A percentile compares a stretch with the other conserved stretches of the same genome.
These are phyloP conservation scores for Balakata baccata DNA, from an alignment of 345 rosid species.

Conservation along the genomic window DNA sequence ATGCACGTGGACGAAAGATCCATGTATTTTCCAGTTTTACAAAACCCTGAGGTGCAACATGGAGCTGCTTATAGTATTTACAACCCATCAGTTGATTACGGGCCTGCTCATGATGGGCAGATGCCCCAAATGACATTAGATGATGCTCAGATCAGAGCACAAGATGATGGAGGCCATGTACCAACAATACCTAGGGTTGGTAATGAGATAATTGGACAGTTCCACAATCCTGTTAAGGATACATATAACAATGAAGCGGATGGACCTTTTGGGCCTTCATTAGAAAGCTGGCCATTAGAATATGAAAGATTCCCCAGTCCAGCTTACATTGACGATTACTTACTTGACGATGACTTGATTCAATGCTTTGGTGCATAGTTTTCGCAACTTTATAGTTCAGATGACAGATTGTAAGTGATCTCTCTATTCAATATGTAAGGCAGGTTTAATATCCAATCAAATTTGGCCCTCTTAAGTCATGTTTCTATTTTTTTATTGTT, in stretches of 20 bases:
- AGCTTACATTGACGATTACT: conserved; percentile 21
- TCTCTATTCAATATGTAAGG: not conserved
- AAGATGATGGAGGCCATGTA: conserved; percentile 34
- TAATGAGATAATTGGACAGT: conserved; percentile 38
- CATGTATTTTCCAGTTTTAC: conserved; percentile 43
- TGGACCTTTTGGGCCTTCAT: conserved; percentile 55
- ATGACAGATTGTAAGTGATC: conserved; percentile 6
- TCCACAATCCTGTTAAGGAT: conserved; percentile 40
- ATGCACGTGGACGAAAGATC: conserved; percentile 57
- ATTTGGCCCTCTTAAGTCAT: not conserved
- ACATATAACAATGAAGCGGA: conserved; percentile 55
- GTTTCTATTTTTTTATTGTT: not conserved
- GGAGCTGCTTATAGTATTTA: conserved; percentile 45
- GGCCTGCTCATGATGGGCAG: conserved; percentile 39
- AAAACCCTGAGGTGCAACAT: conserved; percentile 44
- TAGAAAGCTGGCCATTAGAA: conserved; percentile 43
- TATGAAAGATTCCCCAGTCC: conserved; percentile 32
- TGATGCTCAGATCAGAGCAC: conserved; percentile 35
- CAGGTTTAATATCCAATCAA: not conserved
- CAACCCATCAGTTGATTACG: conserved; percentile 46
- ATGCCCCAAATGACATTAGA: conserved; percentile 42
- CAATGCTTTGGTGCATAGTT: conserved; percentile 28
- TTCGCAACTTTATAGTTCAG: not conserved
- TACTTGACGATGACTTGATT: conserved; percentile 20
- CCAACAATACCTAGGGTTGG: conserved; percentile 38